These are phyloP conservation scores for Globisporangium spiculum DNA, from an alignment of 352 stramenopile species.

Conservation along the genomic window DNA sequence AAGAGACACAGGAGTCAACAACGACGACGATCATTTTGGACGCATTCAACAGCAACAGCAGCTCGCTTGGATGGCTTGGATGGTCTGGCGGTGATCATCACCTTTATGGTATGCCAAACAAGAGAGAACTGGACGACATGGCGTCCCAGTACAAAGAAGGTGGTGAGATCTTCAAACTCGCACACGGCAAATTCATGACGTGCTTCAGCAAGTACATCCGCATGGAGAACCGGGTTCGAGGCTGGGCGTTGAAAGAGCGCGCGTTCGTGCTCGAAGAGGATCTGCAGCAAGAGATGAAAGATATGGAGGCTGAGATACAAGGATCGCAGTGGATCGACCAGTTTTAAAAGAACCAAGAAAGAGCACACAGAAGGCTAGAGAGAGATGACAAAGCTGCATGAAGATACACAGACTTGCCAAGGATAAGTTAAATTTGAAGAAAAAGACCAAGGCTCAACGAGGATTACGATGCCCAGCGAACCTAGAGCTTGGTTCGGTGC, in stretches of 20 bases:
- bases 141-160: conserved; percentile 39
- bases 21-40: neutral
- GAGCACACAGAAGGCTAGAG: neutral
- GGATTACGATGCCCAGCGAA: neutral
- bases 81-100: neutral
- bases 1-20: neutral
- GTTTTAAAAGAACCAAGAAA: conserved; percentile 2
- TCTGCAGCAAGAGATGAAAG: conserved; percentile 50
- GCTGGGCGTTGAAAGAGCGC: conserved; percentile 46
- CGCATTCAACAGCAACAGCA: neutral
- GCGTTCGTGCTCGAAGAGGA: conserved; percentile 63
- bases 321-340: conserved; percentile 20
- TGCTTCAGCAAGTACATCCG: conserved; percentile 62
- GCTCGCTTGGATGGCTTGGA: neutral
- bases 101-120: conserved; percentile 17
- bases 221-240: conserved; percentile 42
- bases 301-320: conserved; percentile 21
- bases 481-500: conserved; percentile 40
- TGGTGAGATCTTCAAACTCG: conserved; percentile 37
- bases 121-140: conserved; percentile 31
- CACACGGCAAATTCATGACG: conserved; percentile 43
- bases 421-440: conserved; percentile 15
- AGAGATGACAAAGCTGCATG: neutral
- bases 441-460: neutral
- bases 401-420: neutral